Conservation (phyloP, 441 rosid species). For the Arabidopsis lyrata region DNA sequence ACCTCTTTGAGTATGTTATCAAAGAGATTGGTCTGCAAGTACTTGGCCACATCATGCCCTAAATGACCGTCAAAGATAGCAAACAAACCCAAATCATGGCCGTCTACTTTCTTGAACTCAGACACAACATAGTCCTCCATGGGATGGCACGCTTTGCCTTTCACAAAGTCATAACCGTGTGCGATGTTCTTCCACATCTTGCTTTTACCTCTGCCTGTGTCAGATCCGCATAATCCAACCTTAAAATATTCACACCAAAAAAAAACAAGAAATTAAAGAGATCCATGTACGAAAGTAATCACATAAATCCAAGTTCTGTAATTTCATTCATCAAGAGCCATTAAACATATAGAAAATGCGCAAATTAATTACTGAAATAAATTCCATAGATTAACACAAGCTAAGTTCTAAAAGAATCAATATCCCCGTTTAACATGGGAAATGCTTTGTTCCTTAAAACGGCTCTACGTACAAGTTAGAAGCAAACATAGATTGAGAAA, state of each 20-base stretch:
- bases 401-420: background rate
- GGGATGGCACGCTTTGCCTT: slow-evolving; percentile 70
- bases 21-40: slow-evolving; percentile 66
- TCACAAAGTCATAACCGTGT: slow-evolving; percentile 63
- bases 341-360: background rate
- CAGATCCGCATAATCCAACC: slow-evolving; percentile 56
- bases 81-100: slow-evolving; percentile 64
- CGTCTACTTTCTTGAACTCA: slow-evolving; percentile 52
- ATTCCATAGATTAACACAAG: slow-evolving; percentile 6
- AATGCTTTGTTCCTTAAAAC: background rate
- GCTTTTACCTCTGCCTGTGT: slow-evolving; percentile 65
- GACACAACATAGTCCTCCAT: slow-evolving; percentile 76
- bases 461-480: background rate
- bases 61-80: slow-evolving; percentile 78
- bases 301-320: background rate
- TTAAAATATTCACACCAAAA: slow-evolving; percentile 30
- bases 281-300: background rate
- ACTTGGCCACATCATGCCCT: slow-evolving; percentile 71
- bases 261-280: background rate
- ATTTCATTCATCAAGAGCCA: background rate
- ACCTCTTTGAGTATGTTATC: slow-evolving; percentile 69
- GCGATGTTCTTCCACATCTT: slow-evolving; percentile 54
- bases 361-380: slow-evolving; percentile 17
- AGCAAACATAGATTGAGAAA: slow-evolving; percentile 6
- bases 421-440: background rate